Conservation (phyloP, 202 grass and related monocot species). For the Carex arenaria region DNA sequence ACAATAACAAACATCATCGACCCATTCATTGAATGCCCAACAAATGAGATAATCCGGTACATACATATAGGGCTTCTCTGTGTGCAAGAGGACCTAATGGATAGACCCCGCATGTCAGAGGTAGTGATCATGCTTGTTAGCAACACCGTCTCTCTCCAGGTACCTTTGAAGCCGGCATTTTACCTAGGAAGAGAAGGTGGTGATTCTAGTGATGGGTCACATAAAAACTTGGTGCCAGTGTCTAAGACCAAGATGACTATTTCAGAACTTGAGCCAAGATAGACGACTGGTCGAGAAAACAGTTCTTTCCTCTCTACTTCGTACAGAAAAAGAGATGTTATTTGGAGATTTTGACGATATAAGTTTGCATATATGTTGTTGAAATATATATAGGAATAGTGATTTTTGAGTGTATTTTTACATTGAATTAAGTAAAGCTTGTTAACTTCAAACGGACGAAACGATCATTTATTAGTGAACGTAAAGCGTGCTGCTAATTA, state of each 20-base stretch:
- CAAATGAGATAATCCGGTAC: conserved; percentile 35
- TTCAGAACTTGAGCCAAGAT: conserved; percentile 58
- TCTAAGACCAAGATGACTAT: conserved; percentile 48
- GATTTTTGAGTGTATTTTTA: too few relatives aligned
- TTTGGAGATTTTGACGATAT: not conserved
- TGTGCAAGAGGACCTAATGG: conserved; percentile 41
- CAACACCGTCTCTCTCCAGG: conserved; percentile 29
- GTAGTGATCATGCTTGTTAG: conserved; percentile 53
- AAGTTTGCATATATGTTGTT: too few relatives aligned
- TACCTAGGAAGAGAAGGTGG: conserved; percentile 31
- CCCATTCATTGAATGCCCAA: conserved; percentile 22
- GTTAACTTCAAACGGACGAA: too few relatives aligned
- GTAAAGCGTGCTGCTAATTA: too few relatives aligned
- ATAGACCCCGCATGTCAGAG: conserved; percentile 52
- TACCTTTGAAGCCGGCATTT: conserved; percentile 46
- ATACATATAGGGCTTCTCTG: conserved; percentile 56
- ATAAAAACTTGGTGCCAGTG: not conserved
- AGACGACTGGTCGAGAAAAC: not conserved
- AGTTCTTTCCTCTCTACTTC: not conserved
- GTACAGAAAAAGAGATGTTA: not conserved
- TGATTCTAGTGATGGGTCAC: not conserved
- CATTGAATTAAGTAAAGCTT: too few relatives aligned
- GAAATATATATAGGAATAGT: too few relatives aligned
- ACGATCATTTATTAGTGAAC: too few relatives aligned
- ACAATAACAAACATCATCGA: conserved; percentile 38